Conservation (phyloP, 108 stramenopile species). For the Fragilariopsis cylindrus region DNA sequence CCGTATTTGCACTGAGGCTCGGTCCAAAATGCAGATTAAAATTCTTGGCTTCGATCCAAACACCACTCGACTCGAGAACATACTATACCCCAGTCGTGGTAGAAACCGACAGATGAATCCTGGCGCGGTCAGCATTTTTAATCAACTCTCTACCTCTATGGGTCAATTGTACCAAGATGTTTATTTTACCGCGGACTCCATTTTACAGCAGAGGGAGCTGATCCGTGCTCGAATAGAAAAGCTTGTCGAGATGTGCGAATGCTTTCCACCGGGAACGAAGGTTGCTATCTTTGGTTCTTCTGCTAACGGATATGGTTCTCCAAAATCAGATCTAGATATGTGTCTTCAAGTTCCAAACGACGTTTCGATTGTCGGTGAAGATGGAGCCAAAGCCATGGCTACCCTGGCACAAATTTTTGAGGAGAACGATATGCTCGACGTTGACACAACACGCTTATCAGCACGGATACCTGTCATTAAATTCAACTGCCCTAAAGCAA, state of each 20-base stretch:
- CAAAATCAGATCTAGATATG: constrained; percentile 86
- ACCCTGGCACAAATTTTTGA: constrained; percentile 69
- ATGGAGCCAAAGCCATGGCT: constrained; percentile 78
- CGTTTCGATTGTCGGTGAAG: constrained; percentile 35
- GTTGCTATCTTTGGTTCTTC: constrained; percentile 88
- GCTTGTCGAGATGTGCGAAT: constrained; percentile 56
- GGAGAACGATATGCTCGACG: constrained; percentile 79
- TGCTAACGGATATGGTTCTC: constrained; percentile 88
- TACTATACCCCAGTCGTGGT: constrained; percentile 35
- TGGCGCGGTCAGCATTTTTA: constrained; percentile 56
- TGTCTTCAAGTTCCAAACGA: constrained; percentile 74
- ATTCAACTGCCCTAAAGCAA: constrained; percentile 71
- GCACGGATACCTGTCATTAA: constrained; percentile 97
- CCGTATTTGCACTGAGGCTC: constrained; percentile 44
- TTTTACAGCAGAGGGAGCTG: constrained; percentile 61
- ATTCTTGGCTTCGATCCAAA: constrained; percentile 73
- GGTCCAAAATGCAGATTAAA: constrained; percentile 65
- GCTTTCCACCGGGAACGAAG: constrained; percentile 76
- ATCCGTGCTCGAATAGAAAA: constrained; percentile 60
- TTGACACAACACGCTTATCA: constrained; percentile 86
- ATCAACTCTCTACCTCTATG: constrained; percentile 67
- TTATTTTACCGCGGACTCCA: constrained; percentile 49
- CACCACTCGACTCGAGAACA: constrained; percentile 32
- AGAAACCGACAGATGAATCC: constrained; percentile 40
- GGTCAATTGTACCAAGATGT: constrained; percentile 48